Evolutionary conservation across 345 rosid species (phyloP), one percentile per base, ranked within the genome.

Genomic region (Odontarrhena argentea): DNA sequence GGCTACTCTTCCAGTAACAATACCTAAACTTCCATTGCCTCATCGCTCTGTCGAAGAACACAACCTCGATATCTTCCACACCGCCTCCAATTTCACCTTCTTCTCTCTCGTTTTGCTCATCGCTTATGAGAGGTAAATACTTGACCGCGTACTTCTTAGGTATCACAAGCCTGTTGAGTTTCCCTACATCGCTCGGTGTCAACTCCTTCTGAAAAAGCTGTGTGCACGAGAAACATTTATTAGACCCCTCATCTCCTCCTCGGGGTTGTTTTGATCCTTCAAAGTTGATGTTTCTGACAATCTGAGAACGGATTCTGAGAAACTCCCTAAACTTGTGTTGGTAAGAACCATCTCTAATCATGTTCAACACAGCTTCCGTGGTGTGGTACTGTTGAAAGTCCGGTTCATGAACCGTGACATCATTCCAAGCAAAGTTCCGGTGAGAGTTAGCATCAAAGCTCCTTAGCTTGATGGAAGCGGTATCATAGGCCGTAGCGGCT

Each of bases 1-100:
- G 94, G 71, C 96, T 93, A 76, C 97, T 90, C 61, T 46, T 81
- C 97, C 97, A 90, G 59, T 90, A 91, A 38, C 98, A 93, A 56
- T 86, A 90, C 61, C 97, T 75, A 55, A 93, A 93, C 36, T 79
- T 83, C 98, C 98, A 90, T 18, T 60, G 9, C 63, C 72, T 83
- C 98, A 90, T 85, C 7, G 60, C 55, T 68, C 70, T 83, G 78
- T 90, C 97, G 1, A 70, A 80, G 71, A 94, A 88, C 18, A 71
- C 67, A 9, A 85, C 67, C 70, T 81, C 85, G 30, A 73, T 56
- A 28, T 82, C 89, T 0, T 76, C 77, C 4, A 52, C 10, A 24
- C 10, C 28, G 9, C 24, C 65, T 2, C 46, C 66, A 7, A 5
- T 35, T 25, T 30, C 76, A 42, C 30, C 54, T 0, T 34, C 64